Evolutionary conservation across 2,329 filamentous ascomycete species (phyloP).

Genomic region (Huntiella savannae): DNA sequence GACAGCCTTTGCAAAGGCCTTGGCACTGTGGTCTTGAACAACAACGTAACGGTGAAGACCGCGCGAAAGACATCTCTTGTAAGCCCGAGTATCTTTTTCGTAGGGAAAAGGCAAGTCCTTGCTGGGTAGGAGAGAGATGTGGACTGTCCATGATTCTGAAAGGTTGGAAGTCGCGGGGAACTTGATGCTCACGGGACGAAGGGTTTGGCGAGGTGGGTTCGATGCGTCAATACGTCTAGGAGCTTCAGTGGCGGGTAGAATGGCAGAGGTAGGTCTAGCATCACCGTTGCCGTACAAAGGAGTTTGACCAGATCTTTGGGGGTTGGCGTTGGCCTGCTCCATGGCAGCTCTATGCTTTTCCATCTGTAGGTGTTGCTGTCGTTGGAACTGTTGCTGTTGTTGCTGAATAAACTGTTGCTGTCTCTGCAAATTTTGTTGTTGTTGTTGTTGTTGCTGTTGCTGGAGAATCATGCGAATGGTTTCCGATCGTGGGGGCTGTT

Average conservation of each 20-base stretch:
- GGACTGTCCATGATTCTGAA: constrained; percentile 34
- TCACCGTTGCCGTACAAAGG: background rate
- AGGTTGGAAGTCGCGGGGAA: constrained; percentile 12
- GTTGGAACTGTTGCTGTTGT: constrained; percentile 5
- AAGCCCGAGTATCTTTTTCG: constrained; percentile 41
- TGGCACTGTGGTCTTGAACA: constrained; percentile 28
- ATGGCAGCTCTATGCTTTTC: background rate
- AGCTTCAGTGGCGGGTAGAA: constrained; percentile 9
- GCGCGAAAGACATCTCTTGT: constrained; percentile 40
- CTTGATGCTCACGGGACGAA: constrained; percentile 9
- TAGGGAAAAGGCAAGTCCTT: constrained; percentile 37
- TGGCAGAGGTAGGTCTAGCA: constrained; percentile 9
- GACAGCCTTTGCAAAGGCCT: constrained; percentile 30
- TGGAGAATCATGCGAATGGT: background rate
- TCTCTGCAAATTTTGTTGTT: background rate
- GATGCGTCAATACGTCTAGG: constrained; percentile 6
- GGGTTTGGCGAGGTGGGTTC: constrained; percentile 11
- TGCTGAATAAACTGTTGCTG: background rate
- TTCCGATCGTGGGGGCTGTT: background rate
- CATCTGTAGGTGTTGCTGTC: constrained; percentile 3
- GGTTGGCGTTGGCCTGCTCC: background rate
- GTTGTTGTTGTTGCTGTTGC: background rate
- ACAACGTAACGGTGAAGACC: constrained; percentile 39
- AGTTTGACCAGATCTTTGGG: too few relatives aligned
- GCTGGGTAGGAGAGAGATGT: constrained; percentile 38